phyloP scores from a whole-genome alignment of 2,329 filamentous ascomycete species.

The Metarhizium rileyi region DNA sequence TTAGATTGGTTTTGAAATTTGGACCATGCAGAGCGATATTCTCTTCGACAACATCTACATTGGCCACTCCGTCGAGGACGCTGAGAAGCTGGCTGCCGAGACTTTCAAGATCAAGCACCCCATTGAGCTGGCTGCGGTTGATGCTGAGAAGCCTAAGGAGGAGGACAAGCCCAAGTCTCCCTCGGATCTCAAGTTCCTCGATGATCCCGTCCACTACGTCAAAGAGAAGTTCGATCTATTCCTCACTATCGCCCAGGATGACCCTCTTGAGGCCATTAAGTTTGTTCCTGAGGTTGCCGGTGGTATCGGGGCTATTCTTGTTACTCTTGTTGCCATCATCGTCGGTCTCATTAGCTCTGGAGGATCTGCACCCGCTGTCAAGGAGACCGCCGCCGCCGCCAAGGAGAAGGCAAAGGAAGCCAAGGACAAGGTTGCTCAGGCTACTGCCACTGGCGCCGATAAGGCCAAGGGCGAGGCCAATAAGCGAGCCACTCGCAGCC shows the following conservation, averaged over 20 bases:
- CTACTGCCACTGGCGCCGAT: conserved; percentile 53
- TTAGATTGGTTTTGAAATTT: conserved; percentile 96
- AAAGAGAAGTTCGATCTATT: conserved; percentile 93
- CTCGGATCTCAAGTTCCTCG: conserved; percentile 74
- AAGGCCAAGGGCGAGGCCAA: conserved; percentile 65
- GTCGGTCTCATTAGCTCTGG: conserved; percentile 55
- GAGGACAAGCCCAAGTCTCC: conserved; percentile 57
- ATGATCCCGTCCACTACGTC: conserved; percentile 80
- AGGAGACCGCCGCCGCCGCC: conserved; percentile 56
- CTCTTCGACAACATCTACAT: conserved; percentile 99
- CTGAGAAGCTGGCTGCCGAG: conserved; percentile 78
- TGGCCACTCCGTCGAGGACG: conserved; percentile 90
- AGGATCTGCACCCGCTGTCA: conserved; percentile 57
- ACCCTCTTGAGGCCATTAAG: conserved; percentile 76
- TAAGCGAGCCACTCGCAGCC: conserved; percentile 50
- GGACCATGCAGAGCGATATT: conserved; percentile 99
- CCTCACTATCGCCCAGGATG: conserved; percentile 68
- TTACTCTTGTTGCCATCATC: conserved; percentile 63
- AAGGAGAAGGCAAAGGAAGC: conserved; percentile 67
- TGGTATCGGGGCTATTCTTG: conserved; percentile 59
- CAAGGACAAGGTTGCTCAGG: conserved; percentile 54
- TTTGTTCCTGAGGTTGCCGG: conserved; percentile 87
- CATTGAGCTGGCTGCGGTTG: conserved; percentile 71
- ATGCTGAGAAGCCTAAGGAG: conserved; percentile 69
- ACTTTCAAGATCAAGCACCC: conserved; percentile 83